A percentile compares a stretch with the other conserved stretches of the same genome.
Conservation (phyloP, 495 filamentous ascomycete species). For the Bombardia bombarda region DNA sequence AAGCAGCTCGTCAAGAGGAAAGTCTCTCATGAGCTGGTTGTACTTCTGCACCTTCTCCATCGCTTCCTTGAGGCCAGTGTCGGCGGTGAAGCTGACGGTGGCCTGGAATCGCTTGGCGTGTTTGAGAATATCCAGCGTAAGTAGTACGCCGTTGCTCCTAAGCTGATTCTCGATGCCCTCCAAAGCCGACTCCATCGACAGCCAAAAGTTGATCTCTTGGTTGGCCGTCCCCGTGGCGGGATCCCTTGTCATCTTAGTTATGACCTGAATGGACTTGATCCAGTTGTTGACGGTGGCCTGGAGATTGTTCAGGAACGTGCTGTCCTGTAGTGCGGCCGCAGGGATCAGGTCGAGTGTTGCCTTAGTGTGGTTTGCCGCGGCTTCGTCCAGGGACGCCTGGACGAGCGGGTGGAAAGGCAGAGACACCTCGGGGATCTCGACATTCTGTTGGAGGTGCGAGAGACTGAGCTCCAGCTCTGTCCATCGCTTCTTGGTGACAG, state of each 20-base stretch:
- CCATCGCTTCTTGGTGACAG: constrained; percentile 92
- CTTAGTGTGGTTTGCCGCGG: constrained; percentile 52
- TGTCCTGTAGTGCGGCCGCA: constrained; percentile 63
- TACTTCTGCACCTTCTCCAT: constrained; percentile 95
- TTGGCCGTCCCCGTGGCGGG: constrained; percentile 80
- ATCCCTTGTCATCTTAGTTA: constrained; percentile 89
- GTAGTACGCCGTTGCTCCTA: constrained; percentile 74
- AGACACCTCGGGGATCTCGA: constrained; percentile 87
- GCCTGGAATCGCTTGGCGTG: constrained; percentile 95
- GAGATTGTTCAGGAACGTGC: constrained; percentile 84
- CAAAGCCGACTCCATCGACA: constrained; percentile 86
- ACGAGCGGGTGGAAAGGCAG: constrained; percentile 81
- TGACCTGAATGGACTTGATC: constrained; percentile 97
- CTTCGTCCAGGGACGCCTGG: constrained; percentile 71
- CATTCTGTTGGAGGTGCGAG: constrained; percentile 89
- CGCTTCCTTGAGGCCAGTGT: constrained; percentile 91
- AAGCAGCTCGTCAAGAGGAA: constrained; percentile 87
- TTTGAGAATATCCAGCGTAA: constrained; percentile 89
- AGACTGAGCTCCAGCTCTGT: constrained; percentile 87
- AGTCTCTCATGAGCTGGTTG: constrained; percentile 97
- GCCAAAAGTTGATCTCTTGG: constrained; percentile 98
- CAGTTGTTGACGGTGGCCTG: constrained; percentile 90
- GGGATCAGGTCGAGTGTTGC: constrained; percentile 72
- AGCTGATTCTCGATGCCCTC: constrained; percentile 86
- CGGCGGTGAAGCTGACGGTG: constrained; percentile 88